Conservation (phyloP, 2,329 filamentous ascomycete genomes). For the Pseudogymnoascus sp. region DNA sequence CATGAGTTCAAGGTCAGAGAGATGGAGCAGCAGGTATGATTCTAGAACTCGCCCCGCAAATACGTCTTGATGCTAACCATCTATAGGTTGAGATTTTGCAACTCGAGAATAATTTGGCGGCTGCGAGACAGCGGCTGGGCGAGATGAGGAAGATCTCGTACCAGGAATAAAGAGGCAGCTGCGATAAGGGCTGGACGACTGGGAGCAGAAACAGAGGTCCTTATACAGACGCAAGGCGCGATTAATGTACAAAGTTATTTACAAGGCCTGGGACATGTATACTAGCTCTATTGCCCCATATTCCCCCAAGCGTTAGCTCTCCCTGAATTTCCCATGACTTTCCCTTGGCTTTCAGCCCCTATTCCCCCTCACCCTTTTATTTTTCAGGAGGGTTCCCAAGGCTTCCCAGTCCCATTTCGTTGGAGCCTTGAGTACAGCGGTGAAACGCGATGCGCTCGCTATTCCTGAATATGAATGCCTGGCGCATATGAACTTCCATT, state of each 20-base stretch:
- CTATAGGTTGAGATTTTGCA: constrained; percentile 89
- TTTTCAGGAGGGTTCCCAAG: too few relatives aligned
- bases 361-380: too few relatives aligned
- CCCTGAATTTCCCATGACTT: neutral
- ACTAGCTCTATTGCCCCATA: neutral
- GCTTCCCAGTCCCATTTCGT: too few relatives aligned
- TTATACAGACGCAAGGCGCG: neutral
- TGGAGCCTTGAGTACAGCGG: neutral
- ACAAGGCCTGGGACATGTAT: neutral
- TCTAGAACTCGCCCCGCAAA: neutral
- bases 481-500: neutral
- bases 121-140: constrained; percentile 74
- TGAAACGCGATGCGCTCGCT: neutral
- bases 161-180: constrained; percentile 21
- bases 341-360: neutral
- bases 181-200: neutral
- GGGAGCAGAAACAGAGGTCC: neutral
- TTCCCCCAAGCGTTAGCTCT: neutral
- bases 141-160: constrained; percentile 66
- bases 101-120: constrained; percentile 75
- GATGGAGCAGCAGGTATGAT: constrained; percentile 96
- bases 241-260: neutral
- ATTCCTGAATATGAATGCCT: neutral
- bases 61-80: neutral
- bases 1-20: constrained; percentile 98